phyloP scores from a whole-genome alignment of 495 filamentous ascomycete species.

The Tuber magnatum region DNA sequence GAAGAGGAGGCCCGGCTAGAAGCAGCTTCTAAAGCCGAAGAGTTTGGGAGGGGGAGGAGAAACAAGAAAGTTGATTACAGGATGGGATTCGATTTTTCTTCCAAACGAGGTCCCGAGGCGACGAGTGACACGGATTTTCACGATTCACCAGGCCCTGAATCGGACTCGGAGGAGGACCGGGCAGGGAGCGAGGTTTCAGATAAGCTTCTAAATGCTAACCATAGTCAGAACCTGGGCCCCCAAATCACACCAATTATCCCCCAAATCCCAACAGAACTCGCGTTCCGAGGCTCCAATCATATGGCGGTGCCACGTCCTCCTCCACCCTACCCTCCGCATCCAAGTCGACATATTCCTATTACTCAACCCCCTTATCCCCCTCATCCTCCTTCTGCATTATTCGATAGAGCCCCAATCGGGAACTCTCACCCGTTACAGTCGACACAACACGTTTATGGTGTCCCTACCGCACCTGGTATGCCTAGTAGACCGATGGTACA shows the following conservation, averaged over 20 bases:
- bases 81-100: constrained; percentile 41
- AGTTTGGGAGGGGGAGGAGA: constrained; percentile 73
- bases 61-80: constrained; percentile 47
- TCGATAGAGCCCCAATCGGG: neutral
- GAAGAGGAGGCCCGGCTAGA: constrained; percentile 68
- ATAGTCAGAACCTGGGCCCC: neutral
- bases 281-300: neutral
- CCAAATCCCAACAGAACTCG: neutral
- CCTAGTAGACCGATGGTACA: neutral
- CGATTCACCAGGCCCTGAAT: neutral
- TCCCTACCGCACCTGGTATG: neutral
- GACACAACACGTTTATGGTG: neutral
- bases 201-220: neutral
- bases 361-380: neutral
- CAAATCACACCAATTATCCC: neutral
- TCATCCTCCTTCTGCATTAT: neutral
- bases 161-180: constrained; percentile 41
- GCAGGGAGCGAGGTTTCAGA: neutral
- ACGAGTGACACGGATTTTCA: constrained; percentile 1
- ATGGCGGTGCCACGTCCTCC: neutral
- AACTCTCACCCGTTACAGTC: neutral
- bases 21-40: constrained; percentile 55
- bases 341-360: neutral
- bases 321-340: neutral
- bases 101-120: constrained; percentile 26